These are phyloP conservation scores for Xylaria sp. DNA, from an alignment of 2,329 filamentous ascomycete genomes.

Conservation along the genomic window DNA sequence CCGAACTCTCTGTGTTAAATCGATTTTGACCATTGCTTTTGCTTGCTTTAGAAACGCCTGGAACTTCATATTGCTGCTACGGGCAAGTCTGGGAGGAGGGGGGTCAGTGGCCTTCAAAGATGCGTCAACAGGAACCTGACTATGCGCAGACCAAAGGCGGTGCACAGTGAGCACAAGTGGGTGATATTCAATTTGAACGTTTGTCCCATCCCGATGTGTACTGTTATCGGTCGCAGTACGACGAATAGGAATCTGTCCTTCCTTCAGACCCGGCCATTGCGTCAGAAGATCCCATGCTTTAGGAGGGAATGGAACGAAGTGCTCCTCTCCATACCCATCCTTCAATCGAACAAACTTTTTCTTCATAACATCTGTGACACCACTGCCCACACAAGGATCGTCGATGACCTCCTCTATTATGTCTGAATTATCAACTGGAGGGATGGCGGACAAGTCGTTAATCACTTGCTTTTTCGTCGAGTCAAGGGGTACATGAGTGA, in stretches of 20 bases:
- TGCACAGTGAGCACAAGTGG: slow-evolving; percentile 88
- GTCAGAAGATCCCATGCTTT: slow-evolving; percentile 84
- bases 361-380: slow-evolving; percentile 46
- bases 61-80: slow-evolving; percentile 75
- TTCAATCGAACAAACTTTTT: slow-evolving; percentile 77
- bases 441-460: slow-evolving; percentile 70
- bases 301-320: slow-evolving; percentile 80
- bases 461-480: slow-evolving; percentile 65
- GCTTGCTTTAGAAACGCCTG: slow-evolving; percentile 79
- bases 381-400: slow-evolving; percentile 55
- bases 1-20: slow-evolving; percentile 77
- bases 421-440: slow-evolving; percentile 87
- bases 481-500: slow-evolving; percentile 75
- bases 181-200: slow-evolving; percentile 83
- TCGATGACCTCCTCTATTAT: slow-evolving; percentile 72
- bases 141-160: slow-evolving; percentile 74
- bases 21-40: slow-evolving; percentile 75
- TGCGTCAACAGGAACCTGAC: slow-evolving; percentile 66
- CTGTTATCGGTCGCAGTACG: slow-evolving; percentile 83
- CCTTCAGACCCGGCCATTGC: slow-evolving; percentile 81
- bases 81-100: slow-evolving; percentile 72
- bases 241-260: slow-evolving; percentile 75
- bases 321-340: slow-evolving; percentile 72
- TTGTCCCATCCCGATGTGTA: slow-evolving; percentile 63
- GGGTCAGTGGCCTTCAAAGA: slow-evolving; percentile 69